Conservation (phyloP, 108 stramenopile genomes). For the Nitzschia sp. region DNA sequence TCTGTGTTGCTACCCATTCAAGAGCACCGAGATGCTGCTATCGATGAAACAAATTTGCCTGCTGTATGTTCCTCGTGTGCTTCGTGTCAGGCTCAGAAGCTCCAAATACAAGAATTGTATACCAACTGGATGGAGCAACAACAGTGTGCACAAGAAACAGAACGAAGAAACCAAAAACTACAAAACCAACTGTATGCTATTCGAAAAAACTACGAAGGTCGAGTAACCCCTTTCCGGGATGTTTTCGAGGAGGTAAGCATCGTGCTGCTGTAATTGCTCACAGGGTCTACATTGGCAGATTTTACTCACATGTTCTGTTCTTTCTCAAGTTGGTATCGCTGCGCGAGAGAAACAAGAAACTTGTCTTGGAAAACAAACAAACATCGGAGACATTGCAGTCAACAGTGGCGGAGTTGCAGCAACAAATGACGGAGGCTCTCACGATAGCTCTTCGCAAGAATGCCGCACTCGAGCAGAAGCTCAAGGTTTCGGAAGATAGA, state of each 20-base stretch:
- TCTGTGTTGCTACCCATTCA: too few relatives aligned
- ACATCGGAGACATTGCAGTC: conserved; percentile 7
- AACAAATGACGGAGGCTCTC: conserved; percentile 26
- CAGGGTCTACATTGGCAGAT: background rate
- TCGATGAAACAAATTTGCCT: too few relatives aligned
- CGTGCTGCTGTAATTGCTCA: too few relatives aligned
- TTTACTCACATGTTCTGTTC: background rate
- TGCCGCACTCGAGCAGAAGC: conserved; percentile 15
- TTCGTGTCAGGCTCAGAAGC: too few relatives aligned
- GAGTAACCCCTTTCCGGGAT: conserved; percentile 30
- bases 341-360: conserved; percentile 8
- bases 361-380: conserved; percentile 14
- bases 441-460: conserved; percentile 20
- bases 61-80: too few relatives aligned
- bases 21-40: too few relatives aligned
- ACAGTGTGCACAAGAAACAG: background rate
- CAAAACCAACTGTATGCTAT: conserved; percentile 16
- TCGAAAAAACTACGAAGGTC: conserved; percentile 10
- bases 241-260: conserved; percentile 33
- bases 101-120: background rate
- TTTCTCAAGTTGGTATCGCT: conserved; percentile 3
- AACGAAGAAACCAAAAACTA: conserved; percentile 4
- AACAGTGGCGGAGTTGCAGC: conserved; percentile 12
- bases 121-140: background rate
- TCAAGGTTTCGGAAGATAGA: conserved; percentile 1